Conservation (phyloP, 331 rosid genomes). For the Saraca asoca region DNA sequence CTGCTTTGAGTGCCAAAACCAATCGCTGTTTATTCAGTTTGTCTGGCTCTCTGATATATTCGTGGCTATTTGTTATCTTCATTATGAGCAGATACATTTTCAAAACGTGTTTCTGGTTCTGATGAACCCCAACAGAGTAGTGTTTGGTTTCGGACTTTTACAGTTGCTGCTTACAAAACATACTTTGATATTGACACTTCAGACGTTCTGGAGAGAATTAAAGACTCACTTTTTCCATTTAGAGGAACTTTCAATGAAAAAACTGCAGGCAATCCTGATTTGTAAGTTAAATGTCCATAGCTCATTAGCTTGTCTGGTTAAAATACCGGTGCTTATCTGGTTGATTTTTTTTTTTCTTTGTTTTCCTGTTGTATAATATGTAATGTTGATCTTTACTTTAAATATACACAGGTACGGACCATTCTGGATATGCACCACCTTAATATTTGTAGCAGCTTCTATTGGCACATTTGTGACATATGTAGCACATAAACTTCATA, state of each 20-base stretch:
- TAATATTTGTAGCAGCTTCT: slow-evolving; percentile 90
- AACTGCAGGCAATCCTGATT: slow-evolving; percentile 79
- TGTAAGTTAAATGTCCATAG: slow-evolving; percentile 57
- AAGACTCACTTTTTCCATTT: slow-evolving; percentile 81
- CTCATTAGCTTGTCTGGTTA: slow-evolving; percentile 17
- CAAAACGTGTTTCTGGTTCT: slow-evolving; percentile 79
- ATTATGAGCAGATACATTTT: slow-evolving; percentile 73
- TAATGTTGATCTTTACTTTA: slow-evolving; percentile 34
- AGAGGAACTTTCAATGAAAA: slow-evolving; percentile 86
- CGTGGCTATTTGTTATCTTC: slow-evolving; percentile 27
- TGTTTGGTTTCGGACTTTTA: slow-evolving; percentile 63
- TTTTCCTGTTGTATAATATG: not conserved
- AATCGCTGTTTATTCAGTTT: not conserved
- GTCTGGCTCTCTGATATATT: slow-evolving; percentile 14
- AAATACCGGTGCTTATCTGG: slow-evolving; percentile 6
- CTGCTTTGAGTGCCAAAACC: slow-evolving; percentile 7
- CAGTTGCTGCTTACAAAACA: slow-evolving; percentile 72
- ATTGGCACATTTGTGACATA: slow-evolving; percentile 93
- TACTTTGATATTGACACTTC: slow-evolving; percentile 89
- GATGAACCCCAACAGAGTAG: slow-evolving; percentile 85
- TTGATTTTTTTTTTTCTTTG: not conserved
- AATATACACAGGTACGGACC: slow-evolving; percentile 81
- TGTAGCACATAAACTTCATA: slow-evolving; percentile 75
- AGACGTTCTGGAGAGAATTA: slow-evolving; percentile 82
- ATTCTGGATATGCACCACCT: slow-evolving; percentile 96